Evolutionary conservation across 2,329 filamentous ascomycete species (phyloP), one percentile per base, ranked within the genome.

Genomic region (Botryotinia globosa): DNA sequence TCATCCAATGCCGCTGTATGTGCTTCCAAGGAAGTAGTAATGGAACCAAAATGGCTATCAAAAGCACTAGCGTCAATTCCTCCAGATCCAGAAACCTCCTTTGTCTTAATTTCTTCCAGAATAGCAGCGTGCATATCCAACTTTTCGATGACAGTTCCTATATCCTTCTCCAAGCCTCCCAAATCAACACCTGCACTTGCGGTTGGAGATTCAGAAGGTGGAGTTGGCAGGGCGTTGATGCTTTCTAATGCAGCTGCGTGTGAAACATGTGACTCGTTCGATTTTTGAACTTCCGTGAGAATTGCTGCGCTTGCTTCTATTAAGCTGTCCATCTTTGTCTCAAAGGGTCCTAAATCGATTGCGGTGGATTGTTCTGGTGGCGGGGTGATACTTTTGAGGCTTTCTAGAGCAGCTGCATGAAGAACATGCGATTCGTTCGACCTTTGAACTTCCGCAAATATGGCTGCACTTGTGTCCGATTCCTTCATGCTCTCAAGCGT

Each of bases 11-110:
- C 18, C 5, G 63, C 48, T 3, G 42, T 32, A 18, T 76, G 73
- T 7, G 54, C 29, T 14, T 73, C 69, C 16, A 75, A 44, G 20
- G 51, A 58, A 20, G 25, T 48, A 34, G 25, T 66, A 58, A 75
- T 74, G 8, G 73, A 74, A 62, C 66, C 42, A 42, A 76, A 76
- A 44, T 78, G 76, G 5, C 74, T 71, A 65, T 77, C 74, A 20
- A 79, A 70, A 22, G 72, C 74, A 4, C 39, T 64, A 10, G 65
- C 39, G 42, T 77, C 72, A 25, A 68, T 44, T 37, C 20, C 25
- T 45, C 69, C 59, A n/a, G 61, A 18, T 6, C 63, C 73, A 48
- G 66, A 16, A 56, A 8, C 14, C 34, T 45, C 54, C 20, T 34
- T 71, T 16, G 51, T 22, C 32, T 74, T 72, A 22, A 74, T 56